Percentiles rank a stretch among this genome's conserved stretches.
Conservation (phyloP, 441 rosid genomes). For the Erodium trifolium region DNA sequence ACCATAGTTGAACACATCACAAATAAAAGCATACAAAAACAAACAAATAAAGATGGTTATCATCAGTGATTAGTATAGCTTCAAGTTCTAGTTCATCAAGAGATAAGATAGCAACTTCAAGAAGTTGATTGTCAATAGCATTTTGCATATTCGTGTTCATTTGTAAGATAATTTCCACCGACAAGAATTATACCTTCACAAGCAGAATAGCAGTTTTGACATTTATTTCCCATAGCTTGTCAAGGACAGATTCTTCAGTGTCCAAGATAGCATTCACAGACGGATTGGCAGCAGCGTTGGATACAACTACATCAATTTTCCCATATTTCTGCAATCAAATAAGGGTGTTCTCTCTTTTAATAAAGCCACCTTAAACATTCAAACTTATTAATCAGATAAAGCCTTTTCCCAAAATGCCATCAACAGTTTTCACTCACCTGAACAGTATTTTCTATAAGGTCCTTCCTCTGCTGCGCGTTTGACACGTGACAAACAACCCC, state of each 20-base stretch:
- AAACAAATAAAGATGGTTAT: no score
- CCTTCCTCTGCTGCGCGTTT: conserved; percentile 60
- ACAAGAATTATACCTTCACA: conserved; percentile 31
- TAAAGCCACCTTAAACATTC: neutral
- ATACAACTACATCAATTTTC: conserved; percentile 53
- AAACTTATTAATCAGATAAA: neutral
- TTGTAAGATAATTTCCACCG: neutral
- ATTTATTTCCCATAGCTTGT: conserved; percentile 24
- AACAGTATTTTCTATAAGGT: conserved; percentile 54
- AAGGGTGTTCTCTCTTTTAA: neutral
- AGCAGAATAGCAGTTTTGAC: conserved; percentile 52
- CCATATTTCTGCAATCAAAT: conserved; percentile 51
- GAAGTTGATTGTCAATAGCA: no score
- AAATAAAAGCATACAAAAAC: no score
- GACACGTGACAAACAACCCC: conserved; percentile 93
- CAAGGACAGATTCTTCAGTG: conserved; percentile 45
- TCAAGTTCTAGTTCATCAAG: no score
- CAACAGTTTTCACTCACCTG: conserved; percentile 29
- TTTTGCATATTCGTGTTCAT: neutral
- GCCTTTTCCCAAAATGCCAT: no score
- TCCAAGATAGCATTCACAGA: conserved; percentile 37
- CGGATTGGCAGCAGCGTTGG: conserved; percentile 65
- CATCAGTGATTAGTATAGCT: no score
- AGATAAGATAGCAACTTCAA: no score
- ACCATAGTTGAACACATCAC: no score